phyloP scores from a whole-genome alignment of 2,329 filamentous ascomycete species.

The Ceratocystiopsis sp. region DNA sequence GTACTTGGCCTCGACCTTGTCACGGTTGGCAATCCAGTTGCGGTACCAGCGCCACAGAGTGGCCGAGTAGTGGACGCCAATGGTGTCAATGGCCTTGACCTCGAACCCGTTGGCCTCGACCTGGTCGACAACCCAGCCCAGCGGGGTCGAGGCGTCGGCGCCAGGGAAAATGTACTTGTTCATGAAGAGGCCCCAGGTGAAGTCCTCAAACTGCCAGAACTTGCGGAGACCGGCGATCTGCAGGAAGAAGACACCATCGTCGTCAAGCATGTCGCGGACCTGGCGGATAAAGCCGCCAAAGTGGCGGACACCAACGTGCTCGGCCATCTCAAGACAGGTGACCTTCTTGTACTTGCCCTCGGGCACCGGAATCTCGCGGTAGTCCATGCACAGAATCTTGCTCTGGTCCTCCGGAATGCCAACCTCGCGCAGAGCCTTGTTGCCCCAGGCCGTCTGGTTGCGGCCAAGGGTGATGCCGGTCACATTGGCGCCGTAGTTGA shows the following conservation, averaged over 20 bases:
- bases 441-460: slow-evolving; percentile 96
- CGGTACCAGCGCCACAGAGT: slow-evolving; percentile 97
- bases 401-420: slow-evolving; percentile 78
- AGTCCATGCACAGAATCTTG: slow-evolving; percentile 88
- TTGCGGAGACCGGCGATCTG: slow-evolving; percentile 91
- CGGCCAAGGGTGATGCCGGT: slow-evolving; percentile 86
- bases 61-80: slow-evolving; percentile 92
- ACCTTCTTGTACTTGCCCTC: slow-evolving; percentile 80
- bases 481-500: slow-evolving; percentile 70
- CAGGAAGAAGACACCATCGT: slow-evolving; percentile 90
- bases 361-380: slow-evolving; percentile 78
- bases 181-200: slow-evolving; percentile 98
- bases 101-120: slow-evolving; percentile 81
- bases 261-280: slow-evolving; percentile 88
- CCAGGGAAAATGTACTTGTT: slow-evolving; percentile 99
- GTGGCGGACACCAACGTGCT: slow-evolving; percentile 92
- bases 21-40: slow-evolving; percentile 89
- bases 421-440: slow-evolving; percentile 66
- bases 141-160: slow-evolving; percentile 84
- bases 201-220: slow-evolving; percentile 93
- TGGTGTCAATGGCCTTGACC: slow-evolving; percentile 79
- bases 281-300: slow-evolving; percentile 67
- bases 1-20: slow-evolving; percentile 90
- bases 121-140: slow-evolving; percentile 71
- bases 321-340: slow-evolving; percentile 94